phyloP scores from a whole-genome alignment of 306 rosid genomes.

The Cyclanthera cordifolia region DNA sequence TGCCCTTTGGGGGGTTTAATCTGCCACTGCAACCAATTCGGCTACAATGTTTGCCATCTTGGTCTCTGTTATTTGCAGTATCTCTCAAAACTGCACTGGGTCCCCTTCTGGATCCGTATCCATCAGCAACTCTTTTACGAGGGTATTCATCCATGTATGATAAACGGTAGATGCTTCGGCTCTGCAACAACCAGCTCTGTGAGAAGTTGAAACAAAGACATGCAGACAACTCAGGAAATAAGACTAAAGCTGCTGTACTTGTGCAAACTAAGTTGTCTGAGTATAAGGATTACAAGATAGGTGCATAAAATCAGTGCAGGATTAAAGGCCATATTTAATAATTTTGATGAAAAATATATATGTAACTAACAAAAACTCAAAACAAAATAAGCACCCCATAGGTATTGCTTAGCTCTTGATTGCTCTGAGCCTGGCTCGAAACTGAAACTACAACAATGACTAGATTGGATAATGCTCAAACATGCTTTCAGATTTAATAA shows the following conservation, averaged over 20 bases:
- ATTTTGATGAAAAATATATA: not conserved
- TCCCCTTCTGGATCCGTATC: constrained; percentile 8
- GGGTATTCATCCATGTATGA: constrained; percentile 15
- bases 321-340: not conserved
- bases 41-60: constrained; percentile 1
- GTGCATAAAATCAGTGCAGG: not conserved
- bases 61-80: constrained; percentile 4
- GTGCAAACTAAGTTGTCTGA: not conserved
- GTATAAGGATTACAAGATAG: not conserved
- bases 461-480: not conserved
- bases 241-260: not conserved
- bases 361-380: not conserved
- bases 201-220: not conserved
- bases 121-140: constrained; percentile 8
- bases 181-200: constrained; percentile 4
- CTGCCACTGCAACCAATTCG: constrained; percentile 17
- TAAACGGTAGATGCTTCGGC: not conserved
- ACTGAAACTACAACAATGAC: not conserved
- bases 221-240: not conserved
- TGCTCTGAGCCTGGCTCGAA: not conserved
- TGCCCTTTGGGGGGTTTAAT: not conserved
- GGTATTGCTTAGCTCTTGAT: not conserved
- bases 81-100: constrained; percentile 4
- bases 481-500: not conserved
- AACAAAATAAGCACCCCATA: not conserved